Percentiles rank a stretch among this genome's conserved stretches.
Conservation (phyloP, 257 asterid species). For the Solanum sejunctum region DNA sequence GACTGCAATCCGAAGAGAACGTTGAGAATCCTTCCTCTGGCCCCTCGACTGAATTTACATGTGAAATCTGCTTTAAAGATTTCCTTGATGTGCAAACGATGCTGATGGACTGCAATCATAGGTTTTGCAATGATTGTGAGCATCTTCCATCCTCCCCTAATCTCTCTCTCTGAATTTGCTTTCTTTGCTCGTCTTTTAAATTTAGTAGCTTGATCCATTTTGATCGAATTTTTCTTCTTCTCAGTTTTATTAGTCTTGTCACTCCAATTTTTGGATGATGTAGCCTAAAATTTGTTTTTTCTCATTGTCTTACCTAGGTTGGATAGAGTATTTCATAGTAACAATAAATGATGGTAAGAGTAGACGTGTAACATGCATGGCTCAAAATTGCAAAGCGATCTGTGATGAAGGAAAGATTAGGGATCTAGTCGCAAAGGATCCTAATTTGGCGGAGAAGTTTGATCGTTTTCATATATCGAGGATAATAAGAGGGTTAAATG, state of each 20-base stretch:
- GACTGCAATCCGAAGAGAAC: constrained; percentile 40
- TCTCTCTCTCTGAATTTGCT: neutral
- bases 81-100: constrained; percentile 20
- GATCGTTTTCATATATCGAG: constrained; percentile 48
- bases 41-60: constrained; percentile 5
- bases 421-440: constrained; percentile 29
- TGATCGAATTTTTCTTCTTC: neutral
- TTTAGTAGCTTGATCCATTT: neutral
- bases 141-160: neutral
- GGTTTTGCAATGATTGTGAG: constrained; percentile 57
- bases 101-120: constrained; percentile 53
- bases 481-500: constrained; percentile 48
- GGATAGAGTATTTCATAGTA: constrained; percentile 44
- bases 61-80: constrained; percentile 43
- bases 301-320: constrained; percentile 20
- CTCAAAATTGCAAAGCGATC: constrained; percentile 40
- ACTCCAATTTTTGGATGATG: neutral
- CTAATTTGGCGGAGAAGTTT: constrained; percentile 32
- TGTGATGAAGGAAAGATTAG: constrained; percentile 44
- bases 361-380: constrained; percentile 41
- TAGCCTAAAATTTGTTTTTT: neutral
- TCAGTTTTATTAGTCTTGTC: neutral
- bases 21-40: neutral
- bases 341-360: constrained; percentile 51
- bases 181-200: neutral